These are phyloP conservation scores for Citrullus colocynthis DNA, from an alignment of 306 rosid genomes.

Conservation along the genomic window DNA sequence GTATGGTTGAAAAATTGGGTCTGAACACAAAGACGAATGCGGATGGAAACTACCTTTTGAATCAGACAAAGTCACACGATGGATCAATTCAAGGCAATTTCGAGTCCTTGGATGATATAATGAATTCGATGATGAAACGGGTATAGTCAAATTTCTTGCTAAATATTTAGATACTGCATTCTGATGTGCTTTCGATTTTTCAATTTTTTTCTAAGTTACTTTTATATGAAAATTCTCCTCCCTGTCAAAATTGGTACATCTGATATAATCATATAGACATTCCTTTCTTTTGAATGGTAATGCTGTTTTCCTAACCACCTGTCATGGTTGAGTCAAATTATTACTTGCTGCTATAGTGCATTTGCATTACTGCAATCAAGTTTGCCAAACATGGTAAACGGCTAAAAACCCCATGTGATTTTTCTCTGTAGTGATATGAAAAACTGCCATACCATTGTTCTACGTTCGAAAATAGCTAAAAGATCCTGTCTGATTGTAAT, in stretches of 20 bases:
- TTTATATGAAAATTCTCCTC: not conserved
- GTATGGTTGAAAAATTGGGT: slow-evolving; percentile 18
- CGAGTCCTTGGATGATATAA: slow-evolving; percentile 43
- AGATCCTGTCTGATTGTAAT: not conserved
- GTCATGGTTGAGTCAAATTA: not conserved
- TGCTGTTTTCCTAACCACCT: not conserved
- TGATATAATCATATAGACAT: not conserved
- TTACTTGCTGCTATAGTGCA: not conserved
- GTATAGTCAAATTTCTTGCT: slow-evolving; percentile 21
- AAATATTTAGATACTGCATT: not conserved
- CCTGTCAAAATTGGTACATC: not conserved
- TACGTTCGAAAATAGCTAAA: not conserved
- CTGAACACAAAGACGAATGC: slow-evolving; percentile 20
- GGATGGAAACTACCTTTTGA: slow-evolving; percentile 22
- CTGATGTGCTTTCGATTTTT: not conserved
- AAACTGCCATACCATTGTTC: not conserved
- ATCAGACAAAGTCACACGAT: slow-evolving; percentile 24
- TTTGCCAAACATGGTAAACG: not conserved
- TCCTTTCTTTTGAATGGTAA: not conserved
- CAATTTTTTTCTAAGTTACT: not conserved
- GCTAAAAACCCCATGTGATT: not conserved
- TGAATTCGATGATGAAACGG: slow-evolving; percentile 28
- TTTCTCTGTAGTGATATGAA: not conserved
- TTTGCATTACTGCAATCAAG: not conserved
- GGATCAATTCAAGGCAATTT: slow-evolving; percentile 22